Conservation (phyloP, 1,284 basidiomycete species). For the Heliocybe sulcata region DNA sequence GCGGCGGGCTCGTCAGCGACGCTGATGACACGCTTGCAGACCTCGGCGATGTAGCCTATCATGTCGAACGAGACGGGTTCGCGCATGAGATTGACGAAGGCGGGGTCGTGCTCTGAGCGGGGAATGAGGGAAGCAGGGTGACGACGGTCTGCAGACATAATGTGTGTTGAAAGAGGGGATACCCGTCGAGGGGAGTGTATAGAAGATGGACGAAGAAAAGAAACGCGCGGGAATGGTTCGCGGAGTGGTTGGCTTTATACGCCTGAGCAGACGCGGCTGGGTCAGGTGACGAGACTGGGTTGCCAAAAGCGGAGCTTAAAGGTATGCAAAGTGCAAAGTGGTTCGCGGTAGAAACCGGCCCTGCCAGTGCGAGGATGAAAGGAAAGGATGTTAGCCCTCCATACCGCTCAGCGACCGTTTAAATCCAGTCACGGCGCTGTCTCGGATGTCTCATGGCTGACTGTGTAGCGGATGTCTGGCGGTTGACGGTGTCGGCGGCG, state of each 20-base stretch:
- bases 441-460: neutral
- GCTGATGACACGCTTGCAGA: conserved; percentile 52
- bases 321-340: neutral
- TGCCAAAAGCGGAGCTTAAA: neutral
- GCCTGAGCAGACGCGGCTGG: neutral
- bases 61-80: conserved; percentile 77
- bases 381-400: neutral
- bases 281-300: neutral
- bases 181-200: conserved; percentile 23
- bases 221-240: conserved; percentile 4
- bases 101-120: conserved; percentile 63
- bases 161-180: conserved; percentile 13
- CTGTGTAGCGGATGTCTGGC: neutral
- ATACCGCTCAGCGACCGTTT: neutral
- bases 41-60: conserved; percentile 66
- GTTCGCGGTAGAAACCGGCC: neutral
- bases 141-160: conserved; percentile 28
- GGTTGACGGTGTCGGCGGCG: neutral
- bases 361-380: neutral
- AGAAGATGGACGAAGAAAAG: conserved; percentile 10
- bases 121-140: conserved; percentile 70
- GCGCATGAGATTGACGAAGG: conserved; percentile 72
- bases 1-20: conserved; percentile 38
- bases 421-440: neutral
- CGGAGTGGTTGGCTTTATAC: conserved; percentile 11